phyloP scores from a whole-genome alignment of 2,329 filamentous ascomycete species.

The Pseudogymnoascus sp. region DNA sequence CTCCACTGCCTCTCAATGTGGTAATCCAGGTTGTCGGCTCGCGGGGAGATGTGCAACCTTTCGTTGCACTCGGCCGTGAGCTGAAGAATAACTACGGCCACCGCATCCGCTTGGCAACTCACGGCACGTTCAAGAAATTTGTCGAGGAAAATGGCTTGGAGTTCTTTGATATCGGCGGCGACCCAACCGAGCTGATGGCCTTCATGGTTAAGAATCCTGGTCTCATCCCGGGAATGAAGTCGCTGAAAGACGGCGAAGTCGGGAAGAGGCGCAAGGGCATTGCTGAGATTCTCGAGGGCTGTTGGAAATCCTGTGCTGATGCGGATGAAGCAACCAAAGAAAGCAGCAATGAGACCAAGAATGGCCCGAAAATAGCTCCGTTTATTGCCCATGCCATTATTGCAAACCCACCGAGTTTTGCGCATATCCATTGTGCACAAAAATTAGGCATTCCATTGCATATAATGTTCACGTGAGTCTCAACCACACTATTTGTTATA shows the following conservation, averaged over 20 bases:
- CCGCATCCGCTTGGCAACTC: conserved; percentile 50
- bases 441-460: conserved; percentile 63
- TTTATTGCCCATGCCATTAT: conserved; percentile 77
- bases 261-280: conserved; percentile 65
- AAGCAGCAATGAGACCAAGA: conserved; percentile 15
- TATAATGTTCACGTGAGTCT: conserved; percentile 73
- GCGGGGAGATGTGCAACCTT: conserved; percentile 55
- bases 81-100: conserved; percentile 44
- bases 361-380: conserved; percentile 20
- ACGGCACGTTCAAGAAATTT: conserved; percentile 50
- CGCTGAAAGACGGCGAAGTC: conserved; percentile 66
- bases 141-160: conserved; percentile 59
- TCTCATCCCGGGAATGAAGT: conserved; percentile 71
- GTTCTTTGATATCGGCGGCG: conserved; percentile 60
- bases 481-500: conserved; percentile 9
- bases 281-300: conserved; percentile 66
- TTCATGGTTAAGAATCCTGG: conserved; percentile 88
- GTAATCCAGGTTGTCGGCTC: conserved; percentile 55
- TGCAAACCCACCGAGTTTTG: conserved; percentile 66
- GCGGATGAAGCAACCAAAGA: conserved; percentile 52
- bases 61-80: conserved; percentile 48
- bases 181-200: conserved; percentile 67
- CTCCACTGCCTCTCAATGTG: conserved; percentile 39
- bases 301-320: conserved; percentile 77
- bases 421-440: conserved; percentile 63